Conservation (phyloP, 75 land plant species). For the Chamaecyparis obtusa region DNA sequence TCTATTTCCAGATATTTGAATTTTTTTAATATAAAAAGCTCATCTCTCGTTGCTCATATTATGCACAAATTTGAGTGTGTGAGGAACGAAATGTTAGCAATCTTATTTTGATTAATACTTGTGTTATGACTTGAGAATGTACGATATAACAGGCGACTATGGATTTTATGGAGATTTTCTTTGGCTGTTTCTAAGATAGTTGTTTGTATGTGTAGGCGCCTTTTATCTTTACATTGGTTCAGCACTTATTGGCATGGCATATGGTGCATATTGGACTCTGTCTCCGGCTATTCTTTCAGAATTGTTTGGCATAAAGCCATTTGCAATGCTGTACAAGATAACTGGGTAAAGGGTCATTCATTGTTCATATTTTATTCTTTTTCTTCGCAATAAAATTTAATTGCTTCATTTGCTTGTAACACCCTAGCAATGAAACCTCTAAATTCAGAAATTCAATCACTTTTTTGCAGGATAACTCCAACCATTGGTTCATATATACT, state of each 20-base stretch:
- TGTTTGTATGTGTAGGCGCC: constrained; percentile 17
- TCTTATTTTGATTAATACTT: not conserved
- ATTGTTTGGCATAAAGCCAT: constrained; percentile 35
- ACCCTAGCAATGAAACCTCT: not conserved
- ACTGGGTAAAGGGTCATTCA: constrained; percentile 25
- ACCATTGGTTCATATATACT: constrained; percentile 38
- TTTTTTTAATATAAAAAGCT: not conserved
- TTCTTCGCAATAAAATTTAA: not conserved
- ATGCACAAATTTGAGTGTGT: not conserved
- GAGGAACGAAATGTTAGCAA: not conserved
- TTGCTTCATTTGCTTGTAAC: not conserved
- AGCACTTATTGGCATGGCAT: constrained; percentile 37
- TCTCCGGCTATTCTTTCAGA: constrained; percentile 41
- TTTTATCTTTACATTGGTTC: constrained; percentile 34
- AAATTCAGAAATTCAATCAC: not conserved
- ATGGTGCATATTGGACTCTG: constrained; percentile 51
- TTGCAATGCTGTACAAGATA: constrained; percentile 46
- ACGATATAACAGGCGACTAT: not conserved
- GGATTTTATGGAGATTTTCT: not conserved
- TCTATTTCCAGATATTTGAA: not conserved
- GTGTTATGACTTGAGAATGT: not conserved
- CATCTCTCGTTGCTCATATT: not conserved
- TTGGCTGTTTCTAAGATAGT: not conserved
- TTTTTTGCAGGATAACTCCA: constrained; percentile 31
- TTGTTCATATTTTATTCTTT: not conserved